phyloP scores from a whole-genome alignment of 306 rosid genomes.

The Gleditsia sinensis region DNA sequence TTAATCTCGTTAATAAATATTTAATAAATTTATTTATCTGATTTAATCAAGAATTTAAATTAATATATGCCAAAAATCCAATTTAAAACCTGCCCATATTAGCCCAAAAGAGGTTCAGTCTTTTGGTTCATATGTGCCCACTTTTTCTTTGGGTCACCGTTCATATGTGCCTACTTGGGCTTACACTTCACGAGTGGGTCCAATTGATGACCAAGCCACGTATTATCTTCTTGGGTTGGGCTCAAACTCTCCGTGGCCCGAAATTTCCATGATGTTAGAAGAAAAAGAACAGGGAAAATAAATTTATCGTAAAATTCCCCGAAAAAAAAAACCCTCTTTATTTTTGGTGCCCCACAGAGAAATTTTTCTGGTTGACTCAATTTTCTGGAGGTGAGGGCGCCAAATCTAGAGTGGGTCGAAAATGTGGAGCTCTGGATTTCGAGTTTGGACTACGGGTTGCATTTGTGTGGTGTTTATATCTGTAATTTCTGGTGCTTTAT shows the following conservation, averaged over 20 bases:
- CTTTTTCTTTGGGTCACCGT: too few relatives aligned
- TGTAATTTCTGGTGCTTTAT: constrained; percentile 25
- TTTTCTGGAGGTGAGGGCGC: constrained; percentile 16
- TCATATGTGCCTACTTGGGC: too few relatives aligned
- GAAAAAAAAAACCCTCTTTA: background rate
- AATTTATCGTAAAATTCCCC: background rate
- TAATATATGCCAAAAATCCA: background rate
- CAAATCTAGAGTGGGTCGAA: constrained; percentile 27
- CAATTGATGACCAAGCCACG: background rate
- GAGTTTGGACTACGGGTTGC: constrained; percentile 28
- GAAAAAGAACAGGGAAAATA: background rate
- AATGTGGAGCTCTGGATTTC: constrained; percentile 46
- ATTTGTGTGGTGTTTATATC: constrained; percentile 36
- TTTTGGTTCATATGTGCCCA: background rate
- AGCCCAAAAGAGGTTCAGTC: background rate
- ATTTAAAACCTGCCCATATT: background rate
- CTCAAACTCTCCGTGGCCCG: too few relatives aligned
- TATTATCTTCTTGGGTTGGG: background rate
- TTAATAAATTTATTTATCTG: too few relatives aligned
- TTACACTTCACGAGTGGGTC: too few relatives aligned
- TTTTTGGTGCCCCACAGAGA: background rate
- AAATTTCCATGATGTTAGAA: too few relatives aligned
- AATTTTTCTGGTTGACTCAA: constrained; percentile 27
- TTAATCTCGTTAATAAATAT: too few relatives aligned
- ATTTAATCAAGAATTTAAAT: background rate